Evolutionary conservation across 2,329 filamentous ascomycete species (phyloP).

Genomic region (Gyromitra esculenta): DNA sequence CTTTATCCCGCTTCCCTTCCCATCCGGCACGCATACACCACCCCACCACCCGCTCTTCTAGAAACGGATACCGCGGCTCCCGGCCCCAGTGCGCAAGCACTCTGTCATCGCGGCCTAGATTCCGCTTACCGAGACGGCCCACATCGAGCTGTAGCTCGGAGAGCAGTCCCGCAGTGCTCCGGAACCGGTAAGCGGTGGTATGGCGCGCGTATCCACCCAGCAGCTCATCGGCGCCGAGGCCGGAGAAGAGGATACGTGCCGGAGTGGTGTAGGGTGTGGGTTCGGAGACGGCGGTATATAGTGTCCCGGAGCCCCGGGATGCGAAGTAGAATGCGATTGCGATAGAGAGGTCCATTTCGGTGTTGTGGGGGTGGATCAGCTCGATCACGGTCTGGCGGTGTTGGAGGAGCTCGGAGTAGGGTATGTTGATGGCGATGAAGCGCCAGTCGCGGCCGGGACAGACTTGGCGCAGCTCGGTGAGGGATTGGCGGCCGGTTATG

Average conservation of each 20-base stretch:
- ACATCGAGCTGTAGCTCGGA: conserved; percentile 88
- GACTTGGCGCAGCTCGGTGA: conserved; percentile 74
- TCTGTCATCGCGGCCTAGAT: conserved; percentile 91
- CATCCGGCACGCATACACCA: conserved; percentile 80
- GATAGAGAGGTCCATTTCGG: conserved; percentile 98
- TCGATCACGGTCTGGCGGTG: conserved; percentile 76
- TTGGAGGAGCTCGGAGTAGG: conserved; percentile 76
- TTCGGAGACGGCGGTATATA: conserved; percentile 56
- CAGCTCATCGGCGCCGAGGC: conserved; percentile 92
- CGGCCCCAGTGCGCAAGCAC: conserved; percentile 88
- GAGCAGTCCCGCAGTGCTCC: conserved; percentile 74
- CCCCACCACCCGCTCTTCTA: conserved; percentile 85
- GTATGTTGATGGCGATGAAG: conserved; percentile 84
- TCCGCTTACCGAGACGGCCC: conserved; percentile 85
- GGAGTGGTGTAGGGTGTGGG: conserved; percentile 69
- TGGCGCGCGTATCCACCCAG: conserved; percentile 94
- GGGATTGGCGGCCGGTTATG: conserved; percentile 81
- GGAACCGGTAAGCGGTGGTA: conserved; percentile 73
- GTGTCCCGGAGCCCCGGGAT: conserved; percentile 73
- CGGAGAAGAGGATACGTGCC: conserved; percentile 86
- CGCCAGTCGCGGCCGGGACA: conserved; percentile 80
- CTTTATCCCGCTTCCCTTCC: conserved; percentile 82
- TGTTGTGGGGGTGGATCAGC: conserved; percentile 91
- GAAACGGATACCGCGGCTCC: conserved; percentile 87
- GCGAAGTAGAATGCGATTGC: conserved; percentile 95